Percentiles rank a stretch among this genome's conserved stretches.
These are phyloP conservation scores for Phyllosticta ampelicida DNA, from an alignment of 2,329 filamentous ascomycete species.

Conservation along the genomic window DNA sequence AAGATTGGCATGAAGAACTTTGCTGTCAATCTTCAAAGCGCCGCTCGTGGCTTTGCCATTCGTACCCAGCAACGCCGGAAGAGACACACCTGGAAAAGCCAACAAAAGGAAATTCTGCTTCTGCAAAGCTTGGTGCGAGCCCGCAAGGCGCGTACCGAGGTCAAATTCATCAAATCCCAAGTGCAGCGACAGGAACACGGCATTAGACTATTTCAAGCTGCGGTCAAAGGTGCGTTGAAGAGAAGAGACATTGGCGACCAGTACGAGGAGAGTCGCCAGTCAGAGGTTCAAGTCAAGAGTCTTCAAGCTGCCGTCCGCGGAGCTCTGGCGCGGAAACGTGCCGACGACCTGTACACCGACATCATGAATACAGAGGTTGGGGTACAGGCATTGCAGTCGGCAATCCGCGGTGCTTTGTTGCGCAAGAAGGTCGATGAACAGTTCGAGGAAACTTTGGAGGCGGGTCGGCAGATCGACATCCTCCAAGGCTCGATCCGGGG, in stretches of 20 bases:
- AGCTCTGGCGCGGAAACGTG: slow-evolving; percentile 50
- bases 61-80: slow-evolving; percentile 52
- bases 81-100: slow-evolving; percentile 57
- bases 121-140: slow-evolving; percentile 75
- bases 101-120: slow-evolving; percentile 61
- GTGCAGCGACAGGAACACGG: slow-evolving; percentile 36
- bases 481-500: slow-evolving; percentile 35
- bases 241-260: slow-evolving; percentile 36
- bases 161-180: slow-evolving; percentile 36
- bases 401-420: slow-evolving; percentile 55
- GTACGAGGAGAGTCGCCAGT: slow-evolving; percentile 51
- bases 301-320: slow-evolving; percentile 52
- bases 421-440: slow-evolving; percentile 34
- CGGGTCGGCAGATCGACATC: slow-evolving; percentile 14
- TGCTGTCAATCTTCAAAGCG: slow-evolving; percentile 68
- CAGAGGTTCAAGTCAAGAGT: slow-evolving; percentile 46
- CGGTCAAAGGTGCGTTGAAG: slow-evolving; percentile 39
- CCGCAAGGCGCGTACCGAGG: slow-evolving; percentile 40
- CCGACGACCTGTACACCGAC: slow-evolving; percentile 31
- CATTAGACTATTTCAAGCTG: slow-evolving; percentile 45
- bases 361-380: slow-evolving; percentile 41
- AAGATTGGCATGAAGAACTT: slow-evolving; percentile 73
- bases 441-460: slow-evolving; percentile 13
- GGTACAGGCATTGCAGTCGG: slow-evolving; percentile 37
- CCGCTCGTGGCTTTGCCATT: slow-evolving; percentile 63